phyloP scores from a whole-genome alignment of 1,284 basidiomycete species.

The Ustilago crameri region DNA sequence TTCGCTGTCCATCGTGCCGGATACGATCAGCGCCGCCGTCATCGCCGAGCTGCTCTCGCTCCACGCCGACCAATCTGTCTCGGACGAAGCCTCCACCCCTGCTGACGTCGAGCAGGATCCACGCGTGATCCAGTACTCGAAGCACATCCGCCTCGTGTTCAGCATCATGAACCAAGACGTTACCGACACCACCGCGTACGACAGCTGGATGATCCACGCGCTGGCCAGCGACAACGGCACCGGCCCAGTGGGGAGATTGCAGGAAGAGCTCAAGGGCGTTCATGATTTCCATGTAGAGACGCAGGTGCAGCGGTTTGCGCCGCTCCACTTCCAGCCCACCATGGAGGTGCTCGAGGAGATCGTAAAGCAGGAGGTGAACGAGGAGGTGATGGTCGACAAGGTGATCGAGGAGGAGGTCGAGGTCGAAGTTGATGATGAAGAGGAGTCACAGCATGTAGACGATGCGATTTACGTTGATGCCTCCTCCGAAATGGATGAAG shows the following conservation, averaged over 20 bases:
- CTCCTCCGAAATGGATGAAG: neutral
- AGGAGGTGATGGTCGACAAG: constrained; percentile 41
- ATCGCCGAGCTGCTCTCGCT: constrained; percentile 28
- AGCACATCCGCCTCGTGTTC: constrained; percentile 59
- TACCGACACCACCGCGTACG: constrained; percentile 28
- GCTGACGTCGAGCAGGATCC: constrained; percentile 40
- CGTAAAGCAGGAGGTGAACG: constrained; percentile 35
- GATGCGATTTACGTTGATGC: neutral
- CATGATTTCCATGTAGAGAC: constrained; percentile 94
- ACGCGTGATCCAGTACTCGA: constrained; percentile 57
- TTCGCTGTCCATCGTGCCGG: constrained; percentile 20
- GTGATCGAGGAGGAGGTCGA: constrained; percentile 29
- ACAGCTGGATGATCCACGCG: constrained; percentile 29
- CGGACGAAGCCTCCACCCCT: neutral
- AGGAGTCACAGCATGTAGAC: neutral
- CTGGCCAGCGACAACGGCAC: constrained; percentile 4
- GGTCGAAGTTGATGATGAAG: constrained; percentile 11
- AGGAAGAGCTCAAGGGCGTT: constrained; percentile 68
- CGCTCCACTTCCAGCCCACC: constrained; percentile 82
- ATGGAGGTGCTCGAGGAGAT: constrained; percentile 65
- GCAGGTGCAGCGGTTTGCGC: constrained; percentile 90
- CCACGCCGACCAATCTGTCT: constrained; percentile 14
- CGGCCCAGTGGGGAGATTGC: constrained; percentile 27
- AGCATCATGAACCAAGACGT: constrained; percentile 63
- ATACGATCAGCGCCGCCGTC: constrained; percentile 36